phyloP scores from a whole-genome alignment of 495 filamentous ascomycete genomes.

The Lasiosphaeria hispida region DNA sequence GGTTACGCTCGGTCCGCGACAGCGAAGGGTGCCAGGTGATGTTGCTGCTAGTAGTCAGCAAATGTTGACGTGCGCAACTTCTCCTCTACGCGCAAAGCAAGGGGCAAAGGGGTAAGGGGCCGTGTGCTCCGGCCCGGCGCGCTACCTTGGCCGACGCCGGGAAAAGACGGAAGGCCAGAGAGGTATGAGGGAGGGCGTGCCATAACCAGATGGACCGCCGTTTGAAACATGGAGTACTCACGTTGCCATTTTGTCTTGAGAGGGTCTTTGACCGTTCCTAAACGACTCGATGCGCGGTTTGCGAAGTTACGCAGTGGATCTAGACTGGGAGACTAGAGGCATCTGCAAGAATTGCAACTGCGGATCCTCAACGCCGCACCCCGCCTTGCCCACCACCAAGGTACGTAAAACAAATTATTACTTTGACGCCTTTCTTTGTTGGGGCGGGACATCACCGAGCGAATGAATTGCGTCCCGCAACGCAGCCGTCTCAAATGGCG shows the following conservation, averaged over 20 bases:
- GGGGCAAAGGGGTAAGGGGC: no score
- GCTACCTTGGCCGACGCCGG: no score
- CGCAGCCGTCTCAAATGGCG: no score
- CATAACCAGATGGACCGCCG: background rate
- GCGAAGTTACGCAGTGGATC: background rate
- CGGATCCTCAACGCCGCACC: no score
- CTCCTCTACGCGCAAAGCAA: no score
- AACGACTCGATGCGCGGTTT: background rate
- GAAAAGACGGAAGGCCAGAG: background rate
- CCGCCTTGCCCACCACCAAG: no score
- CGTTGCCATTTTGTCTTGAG: constrained; percentile 6
- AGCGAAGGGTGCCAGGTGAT: constrained; percentile 97
- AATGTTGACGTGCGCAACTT: background rate
- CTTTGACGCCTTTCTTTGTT: no score
- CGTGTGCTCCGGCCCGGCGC: no score
- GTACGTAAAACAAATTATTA: no score
- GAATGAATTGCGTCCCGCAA: no score
- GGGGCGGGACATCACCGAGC: no score
- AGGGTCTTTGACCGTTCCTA: background rate
- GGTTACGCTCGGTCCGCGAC: constrained; percentile 78
- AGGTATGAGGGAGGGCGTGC: background rate
- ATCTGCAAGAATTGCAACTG: no score
- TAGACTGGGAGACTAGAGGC: background rate
- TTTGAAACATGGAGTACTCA: background rate
- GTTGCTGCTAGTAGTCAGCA: constrained; percentile 59